A percentile compares a stretch with the other conserved stretches of the same genome.
Evolutionary conservation across 2,329 filamentous ascomycete species (phyloP).

Genomic region (Cordyceps militaris): DNA sequence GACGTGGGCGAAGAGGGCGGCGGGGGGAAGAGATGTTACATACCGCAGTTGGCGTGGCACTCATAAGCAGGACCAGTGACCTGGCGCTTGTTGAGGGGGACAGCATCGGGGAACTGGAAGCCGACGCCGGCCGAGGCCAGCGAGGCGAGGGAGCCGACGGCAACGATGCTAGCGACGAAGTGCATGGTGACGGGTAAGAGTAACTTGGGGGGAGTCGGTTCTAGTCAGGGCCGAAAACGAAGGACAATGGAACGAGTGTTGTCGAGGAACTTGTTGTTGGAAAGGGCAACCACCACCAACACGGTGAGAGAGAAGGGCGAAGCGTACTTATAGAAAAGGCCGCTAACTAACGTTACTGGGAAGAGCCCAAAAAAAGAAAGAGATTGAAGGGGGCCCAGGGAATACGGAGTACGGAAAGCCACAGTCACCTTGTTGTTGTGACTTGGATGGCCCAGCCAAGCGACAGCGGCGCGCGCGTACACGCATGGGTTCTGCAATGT

Average conservation of each 20-base stretch:
- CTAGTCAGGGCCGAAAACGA: neutral
- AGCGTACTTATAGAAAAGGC: slow-evolving; percentile 8
- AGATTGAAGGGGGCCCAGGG: neutral
- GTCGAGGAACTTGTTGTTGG: neutral
- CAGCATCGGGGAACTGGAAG: slow-evolving; percentile 23
- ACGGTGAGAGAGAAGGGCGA: neutral
- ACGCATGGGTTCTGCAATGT: too few relatives aligned
- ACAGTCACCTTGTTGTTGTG: neutral
- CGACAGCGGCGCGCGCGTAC: too few relatives aligned
- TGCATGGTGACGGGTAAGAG: slow-evolving; percentile 22
- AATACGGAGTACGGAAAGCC: neutral
- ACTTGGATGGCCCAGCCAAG: too few relatives aligned
- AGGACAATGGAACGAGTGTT: slow-evolving; percentile 3
- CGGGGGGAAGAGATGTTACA: slow-evolving; percentile 15
- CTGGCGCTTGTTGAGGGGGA: slow-evolving; percentile 36
- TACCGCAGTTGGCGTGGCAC: slow-evolving; percentile 46
- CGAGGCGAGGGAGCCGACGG: slow-evolving; percentile 24
- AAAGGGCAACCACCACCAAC: neutral
- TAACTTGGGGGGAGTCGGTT: neutral
- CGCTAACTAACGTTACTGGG: neutral
- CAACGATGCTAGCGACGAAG: slow-evolving; percentile 20
- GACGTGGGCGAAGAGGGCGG: neutral
- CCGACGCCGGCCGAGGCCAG: slow-evolving; percentile 18
- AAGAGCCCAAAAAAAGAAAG: neutral
- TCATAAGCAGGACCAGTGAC: slow-evolving; percentile 32